Base-by-base conservation (phyloP, 805 yeast species). In the Metschnikowia corniflorae region DNA sequence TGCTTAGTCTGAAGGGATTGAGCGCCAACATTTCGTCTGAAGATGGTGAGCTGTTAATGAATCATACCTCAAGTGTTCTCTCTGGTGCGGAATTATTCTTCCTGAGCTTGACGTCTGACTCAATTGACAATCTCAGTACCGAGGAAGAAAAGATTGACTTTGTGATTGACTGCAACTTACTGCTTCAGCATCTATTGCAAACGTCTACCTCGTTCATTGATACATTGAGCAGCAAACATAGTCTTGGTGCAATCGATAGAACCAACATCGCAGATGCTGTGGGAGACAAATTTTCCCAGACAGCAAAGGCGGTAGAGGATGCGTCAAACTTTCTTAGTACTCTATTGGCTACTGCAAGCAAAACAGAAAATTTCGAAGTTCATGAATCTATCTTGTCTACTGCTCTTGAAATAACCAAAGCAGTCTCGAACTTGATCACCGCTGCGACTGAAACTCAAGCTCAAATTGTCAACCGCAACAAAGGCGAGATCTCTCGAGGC, bases 391-490 rank as follows among this genome's bases (percentile, higher is more conserved):
- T 88, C 39, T 63, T 87, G 29, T 65, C 81, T 3, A 86, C 91
- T 15, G 93, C 95, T 0, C 74, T 81, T 40, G 85, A 87, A 9
- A 81, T 87, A 19, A 85, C 91, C 2, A 77, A 80, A 42, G 86
- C 95, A 1, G 82, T 87, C 34, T 78, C 82, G 5, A 66, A 74
- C 22, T 72, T 87, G 49, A 80, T 88, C 36, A 65, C 70, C 44
- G 82, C 93, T 3, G 86, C 95, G 2, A 79, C 86, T 17, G 87
- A 78, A 23, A 78, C 91, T 15, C 96, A 87, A 59, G 63, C 75
- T 39, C 96, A 87, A 60, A 86, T 87, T 54, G 91, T 82, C 5
- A 73, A 77, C 38, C 75, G 74, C 41, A 86, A 86, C 28, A 70
- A 73, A 40, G 91, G 91, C 3, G 58, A 78, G 0, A 77, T 73